These are phyloP conservation scores for Fusarium annulatum DNA, from an alignment of 2,329 filamentous ascomycete species.

Conservation along the genomic window DNA sequence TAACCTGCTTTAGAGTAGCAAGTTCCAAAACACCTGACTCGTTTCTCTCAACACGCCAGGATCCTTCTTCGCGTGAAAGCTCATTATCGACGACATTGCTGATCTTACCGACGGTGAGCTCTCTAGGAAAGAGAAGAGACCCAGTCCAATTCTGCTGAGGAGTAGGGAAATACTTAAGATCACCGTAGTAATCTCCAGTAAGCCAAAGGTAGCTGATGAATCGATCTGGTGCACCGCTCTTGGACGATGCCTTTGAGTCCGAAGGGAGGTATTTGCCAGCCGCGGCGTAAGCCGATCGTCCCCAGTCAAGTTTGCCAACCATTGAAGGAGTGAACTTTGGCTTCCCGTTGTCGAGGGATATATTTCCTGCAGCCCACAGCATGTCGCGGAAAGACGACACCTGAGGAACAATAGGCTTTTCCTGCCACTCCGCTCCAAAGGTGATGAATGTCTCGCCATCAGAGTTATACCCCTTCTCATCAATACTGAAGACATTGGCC, in stretches of 20 bases:
- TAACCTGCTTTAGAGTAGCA: conserved; percentile 51
- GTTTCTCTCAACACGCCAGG: conserved; percentile 51
- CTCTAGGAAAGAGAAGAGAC: conserved; percentile 55
- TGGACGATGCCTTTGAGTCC: conserved; percentile 51
- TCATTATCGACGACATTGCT: conserved; percentile 54
- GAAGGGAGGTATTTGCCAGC: conserved; percentile 55
- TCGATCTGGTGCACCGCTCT: conserved; percentile 54
- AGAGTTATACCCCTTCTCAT: conserved; percentile 52
- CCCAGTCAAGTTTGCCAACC: conserved; percentile 56
- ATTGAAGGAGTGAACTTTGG: conserved; percentile 54
- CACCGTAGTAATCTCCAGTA: conserved; percentile 56
- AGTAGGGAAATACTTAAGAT: conserved; percentile 50
- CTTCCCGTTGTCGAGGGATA: conserved; percentile 43
- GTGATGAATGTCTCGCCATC: conserved; percentile 55
- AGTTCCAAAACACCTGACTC: conserved; percentile 51
- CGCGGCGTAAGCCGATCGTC: conserved; percentile 55
- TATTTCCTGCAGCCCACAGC: conserved; percentile 55
- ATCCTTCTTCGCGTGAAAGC: conserved; percentile 51
- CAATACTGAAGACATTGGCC: conserved; percentile 54
- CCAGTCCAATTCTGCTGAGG: conserved; percentile 58
- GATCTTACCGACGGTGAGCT: conserved; percentile 55
- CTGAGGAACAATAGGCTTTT: conserved; percentile 52
- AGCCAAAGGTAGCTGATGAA: conserved; percentile 57
- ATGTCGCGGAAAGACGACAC: conserved; percentile 54
- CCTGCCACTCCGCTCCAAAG: conserved; percentile 56